phyloP scores from a whole-genome alignment of 108 stramenopile species.

The Pseudonitzschia multistriata region DNA sequence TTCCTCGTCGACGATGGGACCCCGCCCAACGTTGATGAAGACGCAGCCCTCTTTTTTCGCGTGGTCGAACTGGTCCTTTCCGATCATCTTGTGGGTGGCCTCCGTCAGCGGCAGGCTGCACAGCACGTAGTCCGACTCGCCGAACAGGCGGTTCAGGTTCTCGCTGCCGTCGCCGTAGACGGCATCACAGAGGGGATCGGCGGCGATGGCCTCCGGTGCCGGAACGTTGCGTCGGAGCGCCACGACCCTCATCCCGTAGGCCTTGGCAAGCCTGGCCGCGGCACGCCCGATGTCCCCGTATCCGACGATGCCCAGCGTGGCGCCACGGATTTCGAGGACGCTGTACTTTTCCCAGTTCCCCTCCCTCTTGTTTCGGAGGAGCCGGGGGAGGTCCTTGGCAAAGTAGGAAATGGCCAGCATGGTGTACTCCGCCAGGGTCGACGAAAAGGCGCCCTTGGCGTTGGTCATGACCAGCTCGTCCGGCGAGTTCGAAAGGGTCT shows the following conservation, averaged over 20 bases:
- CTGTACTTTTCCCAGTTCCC: conserved; percentile 72
- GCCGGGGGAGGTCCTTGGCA: conserved; percentile 88
- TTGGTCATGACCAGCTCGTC: conserved; percentile 71
- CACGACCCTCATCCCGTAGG: conserved; percentile 82
- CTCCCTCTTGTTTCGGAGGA: conserved; percentile 66
- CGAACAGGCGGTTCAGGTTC: conserved; percentile 47
- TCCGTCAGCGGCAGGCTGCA: conserved; percentile 79
- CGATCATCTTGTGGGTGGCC: conserved; percentile 65
- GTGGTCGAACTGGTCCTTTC: conserved; percentile 48
- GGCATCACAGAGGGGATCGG: conserved; percentile 61
- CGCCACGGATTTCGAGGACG: conserved; percentile 68
- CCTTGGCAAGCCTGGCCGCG: conserved; percentile 70
- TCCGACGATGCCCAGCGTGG: conserved; percentile 85
- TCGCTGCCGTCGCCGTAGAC: conserved; percentile 50
- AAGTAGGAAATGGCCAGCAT: conserved; percentile 88
- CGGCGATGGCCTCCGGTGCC: conserved; percentile 25
- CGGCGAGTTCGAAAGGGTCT: conserved; percentile 31
- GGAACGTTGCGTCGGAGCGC: conserved; percentile 62
- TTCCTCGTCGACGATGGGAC: conserved; percentile 83
- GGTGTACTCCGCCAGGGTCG: conserved; percentile 87
- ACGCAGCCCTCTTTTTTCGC: conserved; percentile 73
- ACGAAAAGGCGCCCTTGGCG: conserved; percentile 85
- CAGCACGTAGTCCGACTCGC: conserved; percentile 74
- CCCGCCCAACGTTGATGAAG: conserved; percentile 89
- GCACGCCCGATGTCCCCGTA: conserved; percentile 92